phyloP scores from a whole-genome alignment of 202 grass and related monocot species.

The Hordeum pubiflorum region DNA sequence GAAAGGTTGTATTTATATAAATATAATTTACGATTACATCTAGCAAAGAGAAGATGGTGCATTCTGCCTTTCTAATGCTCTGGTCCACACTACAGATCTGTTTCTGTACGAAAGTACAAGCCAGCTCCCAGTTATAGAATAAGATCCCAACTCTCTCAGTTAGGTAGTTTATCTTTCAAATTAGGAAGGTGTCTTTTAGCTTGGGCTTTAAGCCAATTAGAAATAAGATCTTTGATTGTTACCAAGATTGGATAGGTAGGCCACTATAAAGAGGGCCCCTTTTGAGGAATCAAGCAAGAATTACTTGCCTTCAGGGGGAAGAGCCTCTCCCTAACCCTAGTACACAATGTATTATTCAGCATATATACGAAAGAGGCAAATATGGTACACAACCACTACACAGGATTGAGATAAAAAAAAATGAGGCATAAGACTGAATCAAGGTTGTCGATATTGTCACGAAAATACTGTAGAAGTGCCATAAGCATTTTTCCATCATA shows the following conservation, averaged over 20 bases:
- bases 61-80: neutral
- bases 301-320: neutral
- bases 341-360: neutral
- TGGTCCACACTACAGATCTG: neutral
- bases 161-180: neutral
- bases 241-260: neutral
- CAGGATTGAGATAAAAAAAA: neutral
- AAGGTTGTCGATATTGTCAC: neutral
- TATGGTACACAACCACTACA: neutral
- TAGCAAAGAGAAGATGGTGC: neutral
- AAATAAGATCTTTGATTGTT: neutral
- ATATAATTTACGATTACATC: neutral
- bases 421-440: slow-evolving; percentile 3
- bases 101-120: neutral
- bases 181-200: neutral
- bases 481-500: neutral
- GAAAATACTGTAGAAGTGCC: neutral
- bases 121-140: neutral
- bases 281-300: neutral
- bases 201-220: neutral
- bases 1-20: neutral
- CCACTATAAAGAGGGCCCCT: neutral
- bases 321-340: neutral
- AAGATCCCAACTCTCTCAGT: neutral
- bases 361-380: neutral